Evolutionary conservation across 345 rosid genomes (phyloP), one percentile per base, ranked within the genome.

Genomic region (Tarenaya hassleriana): DNA sequence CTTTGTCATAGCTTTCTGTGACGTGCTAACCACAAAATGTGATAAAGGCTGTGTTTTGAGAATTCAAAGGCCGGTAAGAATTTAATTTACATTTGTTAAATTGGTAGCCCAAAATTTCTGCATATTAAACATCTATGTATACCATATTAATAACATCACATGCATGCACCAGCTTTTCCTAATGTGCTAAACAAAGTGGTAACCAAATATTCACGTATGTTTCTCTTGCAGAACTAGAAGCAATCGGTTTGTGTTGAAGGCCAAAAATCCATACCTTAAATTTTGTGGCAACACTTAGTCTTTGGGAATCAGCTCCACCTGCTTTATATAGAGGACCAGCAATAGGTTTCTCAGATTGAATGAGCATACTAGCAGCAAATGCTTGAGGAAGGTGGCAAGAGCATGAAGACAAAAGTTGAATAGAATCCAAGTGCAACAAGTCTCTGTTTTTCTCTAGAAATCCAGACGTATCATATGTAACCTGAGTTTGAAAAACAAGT

Each of bases 401-500:
- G 66, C 91, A 85, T 13, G 95, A 80, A 16, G 95, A 88, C 72
- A 92, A 69, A 60, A 92, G 95, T 35, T 85, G 79, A 70, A 92
- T 92, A 32, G 98, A 81, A 73, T 92, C 97, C 82, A 80, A 58
- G 67, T 83, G 98, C 60, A 92, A 61, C 34, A 85, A 73, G 83
- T 92, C 98, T 73, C 94, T 85, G 64, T 92, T 92, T 75, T 92
- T 92, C 75, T 92, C 98, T 56, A 92, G 70, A 75, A 92, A 92
- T 54, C 95, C 95, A 47, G 86, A 76, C 21, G 98, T 85, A 64
- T 92, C 95, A 70, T 92, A 92, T 11, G 75, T 79, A 63, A 92
- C 98, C 98, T 92, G 74, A 52, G 31, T 48, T n/a, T 18, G 38
- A 58, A 58, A 53, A 69, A 40, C 62, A 68, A 40, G 64, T 57